Evolutionary conservation across 768 basidiomycete genomes (phyloP).

Genomic region (Termitomyces sp.): DNA sequence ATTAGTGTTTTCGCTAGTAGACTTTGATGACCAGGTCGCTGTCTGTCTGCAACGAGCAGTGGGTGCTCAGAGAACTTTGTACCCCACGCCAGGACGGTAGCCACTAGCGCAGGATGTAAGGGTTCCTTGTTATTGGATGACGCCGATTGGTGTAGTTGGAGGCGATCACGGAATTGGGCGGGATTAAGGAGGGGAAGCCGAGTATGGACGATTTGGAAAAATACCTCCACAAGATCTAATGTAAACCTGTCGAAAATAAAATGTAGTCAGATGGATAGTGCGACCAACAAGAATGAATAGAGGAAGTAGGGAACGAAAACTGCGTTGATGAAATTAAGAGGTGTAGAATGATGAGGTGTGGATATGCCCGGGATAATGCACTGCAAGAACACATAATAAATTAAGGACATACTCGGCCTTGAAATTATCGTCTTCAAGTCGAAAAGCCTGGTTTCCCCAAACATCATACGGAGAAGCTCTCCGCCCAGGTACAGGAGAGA

Average conservation of each 20-base stretch:
- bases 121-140: slow-evolving; percentile 34
- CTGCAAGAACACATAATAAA: slow-evolving; percentile 22
- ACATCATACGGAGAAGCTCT: slow-evolving; percentile 48
- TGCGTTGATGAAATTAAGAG: slow-evolving; percentile 20
- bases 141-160: slow-evolving; percentile 39
- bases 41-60: slow-evolving; percentile 72
- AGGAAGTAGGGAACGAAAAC: slow-evolving; percentile 9
- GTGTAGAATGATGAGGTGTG: slow-evolving; percentile 10
- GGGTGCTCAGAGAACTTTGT: slow-evolving; percentile 93
- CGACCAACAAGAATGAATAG: slow-evolving; percentile 11
- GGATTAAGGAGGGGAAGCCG: slow-evolving; percentile 87
- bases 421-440: slow-evolving; percentile 67
- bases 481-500: slow-evolving; percentile 24
- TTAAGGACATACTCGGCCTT: slow-evolving; percentile 85
- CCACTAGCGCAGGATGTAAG: slow-evolving; percentile 71
- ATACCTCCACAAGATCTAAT: slow-evolving; percentile 90
- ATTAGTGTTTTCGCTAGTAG: slow-evolving; percentile 72
- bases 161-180: slow-evolving; percentile 68
- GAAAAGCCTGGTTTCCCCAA: slow-evolving; percentile 74
- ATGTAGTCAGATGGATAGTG: slow-evolving; percentile 12
- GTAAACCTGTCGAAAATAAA: slow-evolving; percentile 59
- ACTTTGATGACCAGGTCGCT: slow-evolving; percentile 67
- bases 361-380: slow-evolving; percentile 21
- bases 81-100: slow-evolving; percentile 87
- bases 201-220: slow-evolving; percentile 89